Evolutionary conservation across 176 grass and related monocot genomes (phyloP).

Genomic region (Cenchrus purpureus): DNA sequence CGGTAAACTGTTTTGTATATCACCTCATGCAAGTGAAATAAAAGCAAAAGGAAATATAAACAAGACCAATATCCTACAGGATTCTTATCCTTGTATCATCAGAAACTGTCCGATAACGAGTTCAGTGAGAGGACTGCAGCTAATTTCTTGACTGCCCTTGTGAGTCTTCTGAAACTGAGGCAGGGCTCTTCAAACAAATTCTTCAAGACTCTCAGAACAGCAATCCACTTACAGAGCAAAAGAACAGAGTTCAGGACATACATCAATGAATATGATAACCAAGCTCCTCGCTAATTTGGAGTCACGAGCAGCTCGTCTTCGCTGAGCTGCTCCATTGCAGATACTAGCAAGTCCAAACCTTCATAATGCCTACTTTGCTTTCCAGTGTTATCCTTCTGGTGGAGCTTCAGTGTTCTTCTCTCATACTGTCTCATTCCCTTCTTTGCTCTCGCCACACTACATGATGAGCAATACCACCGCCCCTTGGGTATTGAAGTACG

Average conservation of each 20-base stretch:
- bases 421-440: slow-evolving; percentile 61
- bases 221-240: slow-evolving; percentile 27
- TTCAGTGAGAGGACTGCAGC: background rate
- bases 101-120: background rate
- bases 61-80: background rate
- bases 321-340: slow-evolving; percentile 62
- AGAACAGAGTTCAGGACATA: background rate
- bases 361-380: slow-evolving; percentile 36
- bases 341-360: slow-evolving; percentile 71
- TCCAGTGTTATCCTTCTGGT: slow-evolving; percentile 44
- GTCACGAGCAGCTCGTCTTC: slow-evolving; percentile 43
- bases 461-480: slow-evolving; percentile 78
- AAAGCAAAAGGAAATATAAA: slow-evolving; percentile 26
- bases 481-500: slow-evolving; percentile 66
- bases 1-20: slow-evolving; percentile 4
- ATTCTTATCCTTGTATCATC: slow-evolving; percentile 28
- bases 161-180: slow-evolving; percentile 4
- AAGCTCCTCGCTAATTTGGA: slow-evolving; percentile 3
- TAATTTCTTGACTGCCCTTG: slow-evolving; percentile 3
- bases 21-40: slow-evolving; percentile 4
- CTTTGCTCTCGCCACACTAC: slow-evolving; percentile 56
- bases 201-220: background rate
- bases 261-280: slow-evolving; percentile 4
- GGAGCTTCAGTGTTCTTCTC: slow-evolving; percentile 49
- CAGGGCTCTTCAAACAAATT: slow-evolving; percentile 6